phyloP scores from a whole-genome alignment of 305 asterid genomes.

The Fraxinus xanthoxyloides region DNA sequence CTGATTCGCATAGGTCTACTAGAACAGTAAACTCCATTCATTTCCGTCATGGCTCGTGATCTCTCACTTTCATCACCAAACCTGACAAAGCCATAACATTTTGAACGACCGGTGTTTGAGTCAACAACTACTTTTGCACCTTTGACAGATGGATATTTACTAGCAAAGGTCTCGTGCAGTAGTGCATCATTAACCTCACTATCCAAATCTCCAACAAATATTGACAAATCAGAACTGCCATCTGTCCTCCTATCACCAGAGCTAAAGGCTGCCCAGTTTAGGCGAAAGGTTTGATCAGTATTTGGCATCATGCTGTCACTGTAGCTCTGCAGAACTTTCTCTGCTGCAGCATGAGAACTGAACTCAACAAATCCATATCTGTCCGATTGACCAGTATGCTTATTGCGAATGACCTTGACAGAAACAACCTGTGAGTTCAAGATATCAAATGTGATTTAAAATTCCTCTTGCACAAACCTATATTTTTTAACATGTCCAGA shows the following conservation, averaged over 20 bases:
- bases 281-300: conserved; percentile 82
- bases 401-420: conserved; percentile 90
- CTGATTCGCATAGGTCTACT: conserved; percentile 89
- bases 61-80: conserved; percentile 88
- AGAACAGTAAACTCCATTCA: conserved; percentile 88
- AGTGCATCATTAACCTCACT: conserved; percentile 84
- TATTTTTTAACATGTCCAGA: not conserved
- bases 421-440: conserved; percentile 55
- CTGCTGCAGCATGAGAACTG: conserved; percentile 73
- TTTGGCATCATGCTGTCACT: conserved; percentile 73
- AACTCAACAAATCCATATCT: conserved; percentile 93
- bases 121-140: conserved; percentile 96
- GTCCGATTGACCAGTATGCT: conserved; percentile 94
- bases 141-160: conserved; percentile 79
- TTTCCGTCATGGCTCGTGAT: conserved; percentile 80
- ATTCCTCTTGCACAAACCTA: not conserved
- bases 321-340: conserved; percentile 73
- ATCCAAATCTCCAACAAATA: conserved; percentile 95
- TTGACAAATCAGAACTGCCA: conserved; percentile 74
- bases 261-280: conserved; percentile 97
- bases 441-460: not conserved
- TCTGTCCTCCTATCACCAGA: conserved; percentile 83
- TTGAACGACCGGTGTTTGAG: conserved; percentile 80
- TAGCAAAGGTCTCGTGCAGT: conserved; percentile 78
- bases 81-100: conserved; percentile 96